These are phyloP conservation scores for Septoria linicola DNA, from an alignment of 2,329 filamentous ascomycete genomes.

Conservation along the genomic window DNA sequence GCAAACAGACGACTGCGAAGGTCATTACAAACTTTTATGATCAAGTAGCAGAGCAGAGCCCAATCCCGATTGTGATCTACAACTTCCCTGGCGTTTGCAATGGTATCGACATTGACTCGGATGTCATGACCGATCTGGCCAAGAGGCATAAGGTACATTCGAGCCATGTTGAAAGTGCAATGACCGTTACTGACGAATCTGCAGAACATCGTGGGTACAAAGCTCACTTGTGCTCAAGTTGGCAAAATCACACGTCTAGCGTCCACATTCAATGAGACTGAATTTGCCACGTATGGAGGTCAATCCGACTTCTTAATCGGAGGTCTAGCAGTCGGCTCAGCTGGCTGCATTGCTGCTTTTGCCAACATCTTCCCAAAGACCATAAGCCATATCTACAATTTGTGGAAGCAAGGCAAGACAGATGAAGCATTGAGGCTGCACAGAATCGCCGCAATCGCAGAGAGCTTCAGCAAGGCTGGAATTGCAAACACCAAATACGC, in stretches of 20 bases:
- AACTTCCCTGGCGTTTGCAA: conserved; percentile 69
- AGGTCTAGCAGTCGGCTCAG: conserved; percentile 53
- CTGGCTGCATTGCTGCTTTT: conserved; percentile 59
- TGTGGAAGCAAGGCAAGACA: conserved; percentile 56
- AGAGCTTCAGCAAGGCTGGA: conserved; percentile 62
- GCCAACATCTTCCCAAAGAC: conserved; percentile 56
- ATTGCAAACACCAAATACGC: conserved; percentile 66
- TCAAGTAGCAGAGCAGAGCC: conserved; percentile 55
- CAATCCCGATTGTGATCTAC: conserved; percentile 59
- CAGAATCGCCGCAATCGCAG: conserved; percentile 58
- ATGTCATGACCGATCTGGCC: conserved; percentile 59
- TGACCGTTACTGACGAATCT: neutral
- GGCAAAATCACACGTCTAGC: conserved; percentile 67
- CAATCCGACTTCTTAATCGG: conserved; percentile 69
- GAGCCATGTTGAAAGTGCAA: neutral
- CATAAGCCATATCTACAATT: conserved; percentile 55
- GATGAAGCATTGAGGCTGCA: conserved; percentile 60
- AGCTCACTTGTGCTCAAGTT: conserved; percentile 72
- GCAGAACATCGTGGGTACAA: conserved; percentile 65
- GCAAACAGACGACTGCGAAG: conserved; percentile 43
- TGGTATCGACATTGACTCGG: conserved; percentile 67
- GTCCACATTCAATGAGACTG: conserved; percentile 49
- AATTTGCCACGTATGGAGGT: conserved; percentile 69
- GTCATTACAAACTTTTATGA: conserved; percentile 47
- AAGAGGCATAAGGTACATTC: conserved; percentile 42